Conservation (phyloP, 371 early-diverging fungal species). For the Rhizopus sp. region DNA sequence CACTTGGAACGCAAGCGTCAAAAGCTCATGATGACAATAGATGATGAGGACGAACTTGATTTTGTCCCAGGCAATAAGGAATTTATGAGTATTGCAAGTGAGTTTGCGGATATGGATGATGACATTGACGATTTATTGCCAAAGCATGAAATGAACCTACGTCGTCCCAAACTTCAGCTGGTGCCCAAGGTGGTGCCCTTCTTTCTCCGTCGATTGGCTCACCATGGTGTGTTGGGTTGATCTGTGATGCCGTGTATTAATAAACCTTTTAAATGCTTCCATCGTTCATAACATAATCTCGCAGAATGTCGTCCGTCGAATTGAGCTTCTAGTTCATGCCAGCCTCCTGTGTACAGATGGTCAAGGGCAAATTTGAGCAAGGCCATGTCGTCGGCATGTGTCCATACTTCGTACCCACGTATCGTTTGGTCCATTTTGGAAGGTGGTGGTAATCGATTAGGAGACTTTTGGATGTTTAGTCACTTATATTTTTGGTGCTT, state of each 20-base stretch:
- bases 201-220: neutral
- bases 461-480: neutral
- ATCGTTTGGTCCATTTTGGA: constrained; percentile 42
- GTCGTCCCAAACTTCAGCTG: neutral
- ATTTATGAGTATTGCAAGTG: constrained; percentile 30
- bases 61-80: constrained; percentile 30
- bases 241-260: constrained; percentile 24
- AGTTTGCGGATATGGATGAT: constrained; percentile 30
- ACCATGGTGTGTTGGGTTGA: constrained; percentile 22
- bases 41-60: constrained; percentile 24
- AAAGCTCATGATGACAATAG: constrained; percentile 28
- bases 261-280: constrained; percentile 22
- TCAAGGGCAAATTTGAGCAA: constrained; percentile 26
- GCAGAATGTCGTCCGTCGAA: constrained; percentile 30
- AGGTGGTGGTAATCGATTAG: constrained; percentile 19
- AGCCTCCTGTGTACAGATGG: constrained; percentile 25
- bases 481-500: no score
- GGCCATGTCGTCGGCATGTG: constrained; percentile 30
- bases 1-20: constrained; percentile 44
- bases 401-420: constrained; percentile 43
- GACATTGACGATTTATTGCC: constrained; percentile 14
- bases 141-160: constrained; percentile 1
- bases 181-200: neutral
- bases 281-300: constrained; percentile 28
- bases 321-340: constrained; percentile 25